Evolutionary conservation across 805 yeast species (phyloP).

Genomic region (Ogataea paraovalis): DNA sequence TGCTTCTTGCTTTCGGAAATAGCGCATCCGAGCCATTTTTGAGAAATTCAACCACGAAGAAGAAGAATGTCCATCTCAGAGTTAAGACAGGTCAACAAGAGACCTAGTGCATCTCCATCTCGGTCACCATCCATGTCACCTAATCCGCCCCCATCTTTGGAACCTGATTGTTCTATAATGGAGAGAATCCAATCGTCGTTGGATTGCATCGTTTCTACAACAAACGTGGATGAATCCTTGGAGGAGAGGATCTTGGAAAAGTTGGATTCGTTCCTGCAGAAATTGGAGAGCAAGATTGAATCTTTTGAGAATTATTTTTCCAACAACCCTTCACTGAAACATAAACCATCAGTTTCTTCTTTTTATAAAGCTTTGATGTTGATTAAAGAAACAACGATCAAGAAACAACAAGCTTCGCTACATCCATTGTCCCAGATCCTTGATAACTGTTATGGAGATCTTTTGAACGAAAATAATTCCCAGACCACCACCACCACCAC

Average conservation of each 20-base stretch:
- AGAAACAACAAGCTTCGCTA: constrained; percentile 23
- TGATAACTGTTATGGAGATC: constrained; percentile 28
- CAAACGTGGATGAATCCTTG: too few species aligned
- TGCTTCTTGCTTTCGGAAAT: not conserved
- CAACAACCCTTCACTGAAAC: constrained; percentile 13
- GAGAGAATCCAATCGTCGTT: constrained; percentile 13
- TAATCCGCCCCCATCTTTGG: not conserved
- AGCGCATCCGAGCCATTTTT: too few species aligned
- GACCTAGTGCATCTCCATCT: not conserved
- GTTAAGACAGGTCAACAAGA: not conserved
- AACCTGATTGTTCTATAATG: constrained; percentile 15
- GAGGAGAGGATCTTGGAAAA: constrained; percentile 27
- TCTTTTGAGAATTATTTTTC: constrained; percentile 26
- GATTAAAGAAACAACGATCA: constrained; percentile 19
- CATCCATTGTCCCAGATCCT: constrained; percentile 29
- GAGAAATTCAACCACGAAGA: too few species aligned
- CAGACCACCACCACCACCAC: not conserved
- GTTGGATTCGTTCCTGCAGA: constrained; percentile 27
- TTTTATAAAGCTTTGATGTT: constrained; percentile 22
- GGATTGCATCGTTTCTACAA: not conserved
- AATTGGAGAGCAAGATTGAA: constrained; percentile 27
- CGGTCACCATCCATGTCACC: not conserved
- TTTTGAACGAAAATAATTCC: constrained; percentile 8
- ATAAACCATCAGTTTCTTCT: constrained; percentile 17
- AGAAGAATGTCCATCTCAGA: not conserved